Conservation (phyloP, 2,329 filamentous ascomycete genomes). For the Leptographium lundbergii region DNA sequence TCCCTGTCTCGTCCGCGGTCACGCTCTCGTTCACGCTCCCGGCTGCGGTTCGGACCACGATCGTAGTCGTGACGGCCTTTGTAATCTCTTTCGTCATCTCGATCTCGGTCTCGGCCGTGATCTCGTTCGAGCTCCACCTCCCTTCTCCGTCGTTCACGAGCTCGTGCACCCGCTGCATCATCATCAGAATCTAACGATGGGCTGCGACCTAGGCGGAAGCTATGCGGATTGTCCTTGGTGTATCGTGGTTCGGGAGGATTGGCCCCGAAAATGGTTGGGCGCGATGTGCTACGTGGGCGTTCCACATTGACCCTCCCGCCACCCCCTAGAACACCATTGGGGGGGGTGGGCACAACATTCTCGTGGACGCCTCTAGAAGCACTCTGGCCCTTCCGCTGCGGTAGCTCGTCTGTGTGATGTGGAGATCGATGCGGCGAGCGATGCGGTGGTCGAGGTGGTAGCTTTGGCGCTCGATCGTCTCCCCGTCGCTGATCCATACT, state of each 20-base stretch:
- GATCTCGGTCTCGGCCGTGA: constrained; percentile 19
- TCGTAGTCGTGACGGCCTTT: constrained; percentile 17
- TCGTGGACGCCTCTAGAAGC: constrained; percentile 27
- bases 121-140: constrained; percentile 20
- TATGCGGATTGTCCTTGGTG: constrained; percentile 25
- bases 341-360: constrained; percentile 29
- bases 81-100: neutral
- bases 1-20: constrained; percentile 18
- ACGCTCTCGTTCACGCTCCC: constrained; percentile 16
- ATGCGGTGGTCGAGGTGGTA: constrained; percentile 3
- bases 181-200: constrained; percentile 28
- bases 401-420: constrained; percentile 19
- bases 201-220: constrained; percentile 24
- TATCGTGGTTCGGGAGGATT: constrained; percentile 16
- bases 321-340: constrained; percentile 18
- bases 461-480: neutral
- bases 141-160: constrained; percentile 16
- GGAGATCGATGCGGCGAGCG: constrained; percentile 8
- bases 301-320: constrained; percentile 17
- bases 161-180: constrained; percentile 10
- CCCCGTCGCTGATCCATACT: constrained; percentile 6
- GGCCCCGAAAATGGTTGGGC: constrained; percentile 3
- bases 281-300: constrained; percentile 16
- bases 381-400: constrained; percentile 21
- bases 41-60: constrained; percentile 18